Conservation (phyloP, 2,329 filamentous ascomycete species). For the Talaromyces sp. region DNA sequence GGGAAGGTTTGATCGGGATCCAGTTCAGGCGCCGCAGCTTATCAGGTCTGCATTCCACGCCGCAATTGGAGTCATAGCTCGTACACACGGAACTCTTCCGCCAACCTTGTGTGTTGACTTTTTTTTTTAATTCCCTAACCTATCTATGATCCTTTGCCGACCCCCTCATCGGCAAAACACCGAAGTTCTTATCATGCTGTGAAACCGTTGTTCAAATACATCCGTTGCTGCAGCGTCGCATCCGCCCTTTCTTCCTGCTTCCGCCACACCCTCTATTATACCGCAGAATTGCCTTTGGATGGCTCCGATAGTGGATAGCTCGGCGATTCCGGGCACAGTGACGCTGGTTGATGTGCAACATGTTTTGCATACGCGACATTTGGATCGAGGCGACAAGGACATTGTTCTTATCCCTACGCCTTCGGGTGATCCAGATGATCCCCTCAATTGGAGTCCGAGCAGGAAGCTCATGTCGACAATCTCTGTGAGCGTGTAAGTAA, state of each 20-base stretch:
- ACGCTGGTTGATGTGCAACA: conserved; percentile 47
- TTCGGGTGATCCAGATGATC: conserved; percentile 51
- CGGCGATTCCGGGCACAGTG: conserved; percentile 47
- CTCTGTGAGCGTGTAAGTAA: conserved; percentile 46
- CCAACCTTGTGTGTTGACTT: background rate
- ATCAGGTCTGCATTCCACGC: conserved; percentile 8
- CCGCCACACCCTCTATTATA: background rate
- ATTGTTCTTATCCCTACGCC: conserved; percentile 49
- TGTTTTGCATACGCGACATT: conserved; percentile 35
- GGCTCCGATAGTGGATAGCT: conserved; percentile 30
- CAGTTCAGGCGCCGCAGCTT: background rate
- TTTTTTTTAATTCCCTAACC: background rate
- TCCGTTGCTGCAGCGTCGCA: background rate
- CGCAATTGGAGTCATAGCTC: conserved; percentile 1
- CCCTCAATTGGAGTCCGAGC: conserved; percentile 49
- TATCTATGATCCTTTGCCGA: conserved; percentile 3
- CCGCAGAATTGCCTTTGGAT: conserved; percentile 15
- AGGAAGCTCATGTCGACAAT: conserved; percentile 48
- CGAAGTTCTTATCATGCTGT: conserved; percentile 7
- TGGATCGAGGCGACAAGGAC: conserved; percentile 34
- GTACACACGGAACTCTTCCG: conserved; percentile 1
- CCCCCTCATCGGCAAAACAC: background rate
- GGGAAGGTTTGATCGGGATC: background rate
- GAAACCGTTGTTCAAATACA: background rate
- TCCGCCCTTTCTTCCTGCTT: background rate